A percentile compares a stretch with the other conserved stretches of the same genome.
Evolutionary conservation across 805 yeast species (phyloP).

Genomic region (Komagataella pseudopastoris): DNA sequence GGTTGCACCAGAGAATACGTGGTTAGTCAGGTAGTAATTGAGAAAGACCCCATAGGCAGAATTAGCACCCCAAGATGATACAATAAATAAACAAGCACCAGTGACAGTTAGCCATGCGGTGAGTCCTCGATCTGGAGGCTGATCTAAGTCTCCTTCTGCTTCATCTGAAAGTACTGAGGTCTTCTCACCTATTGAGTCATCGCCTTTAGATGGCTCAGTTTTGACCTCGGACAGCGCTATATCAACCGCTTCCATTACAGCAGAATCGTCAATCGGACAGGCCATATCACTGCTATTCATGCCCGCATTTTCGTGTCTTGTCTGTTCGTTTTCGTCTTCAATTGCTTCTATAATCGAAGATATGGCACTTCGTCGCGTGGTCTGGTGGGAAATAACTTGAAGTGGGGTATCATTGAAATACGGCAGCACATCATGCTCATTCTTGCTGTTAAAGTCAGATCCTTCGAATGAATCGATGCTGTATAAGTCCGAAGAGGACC

Average conservation of each 20-base stretch:
- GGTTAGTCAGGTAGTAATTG: slow-evolving; percentile 33
- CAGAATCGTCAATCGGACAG: not conserved
- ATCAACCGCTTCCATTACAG: not conserved
- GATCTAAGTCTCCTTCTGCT: slow-evolving; percentile 3
- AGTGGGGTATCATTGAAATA: not conserved
- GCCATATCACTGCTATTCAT: not conserved
- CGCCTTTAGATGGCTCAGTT: not conserved
- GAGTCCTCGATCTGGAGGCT: slow-evolving; percentile 6
- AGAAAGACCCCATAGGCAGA: slow-evolving; percentile 47
- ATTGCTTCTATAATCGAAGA: not conserved
- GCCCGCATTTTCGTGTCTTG: not conserved
- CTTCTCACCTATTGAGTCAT: not conserved
- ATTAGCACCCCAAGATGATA: slow-evolving; percentile 52
- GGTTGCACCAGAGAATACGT: slow-evolving; percentile 36
- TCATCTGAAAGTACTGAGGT: not conserved
- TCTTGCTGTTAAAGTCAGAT: not conserved
- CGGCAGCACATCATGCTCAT: not conserved
- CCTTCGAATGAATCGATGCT: not conserved
- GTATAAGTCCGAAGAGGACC: not conserved
- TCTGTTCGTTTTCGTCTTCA: slow-evolving; percentile 2
- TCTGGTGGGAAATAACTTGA: not conserved
- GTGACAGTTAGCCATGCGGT: slow-evolving; percentile 3
- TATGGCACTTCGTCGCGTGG: not conserved
- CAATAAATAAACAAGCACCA: not conserved
- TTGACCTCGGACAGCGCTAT: not conserved